These are phyloP conservation scores for Epichloe gansuensis DNA, from an alignment of 2,329 filamentous ascomycete genomes.

Conservation along the genomic window DNA sequence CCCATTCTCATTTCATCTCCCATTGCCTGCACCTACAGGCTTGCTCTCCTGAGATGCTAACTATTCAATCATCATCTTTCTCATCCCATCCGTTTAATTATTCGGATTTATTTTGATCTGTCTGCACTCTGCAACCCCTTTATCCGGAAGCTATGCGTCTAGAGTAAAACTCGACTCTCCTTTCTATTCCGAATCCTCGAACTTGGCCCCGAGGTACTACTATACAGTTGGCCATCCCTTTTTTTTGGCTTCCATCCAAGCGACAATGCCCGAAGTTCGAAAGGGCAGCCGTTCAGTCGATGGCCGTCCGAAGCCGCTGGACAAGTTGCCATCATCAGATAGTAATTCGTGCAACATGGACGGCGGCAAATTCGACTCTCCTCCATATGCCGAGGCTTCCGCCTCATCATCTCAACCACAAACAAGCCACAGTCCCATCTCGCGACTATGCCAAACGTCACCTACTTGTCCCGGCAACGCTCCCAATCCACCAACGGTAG, in stretches of 20 bases:
- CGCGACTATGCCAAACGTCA: not conserved
- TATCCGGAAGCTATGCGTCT: too few species aligned
- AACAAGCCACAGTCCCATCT: not conserved
- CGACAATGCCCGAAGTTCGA: constrained; percentile 19
- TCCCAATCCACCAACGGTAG: not conserved
- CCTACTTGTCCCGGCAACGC: not conserved
- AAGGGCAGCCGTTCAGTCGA: constrained; percentile 14
- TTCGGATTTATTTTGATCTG: too few species aligned
- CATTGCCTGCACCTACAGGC: too few species aligned
- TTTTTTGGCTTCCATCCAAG: not conserved
- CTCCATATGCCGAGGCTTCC: not conserved
- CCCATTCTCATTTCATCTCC: too few species aligned
- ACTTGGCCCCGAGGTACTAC: too few species aligned
- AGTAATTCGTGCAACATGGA: not conserved
- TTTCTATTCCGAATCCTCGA: too few species aligned
- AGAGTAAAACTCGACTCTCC: too few species aligned
- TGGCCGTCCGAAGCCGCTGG: constrained; percentile 5
- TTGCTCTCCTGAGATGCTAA: too few species aligned
- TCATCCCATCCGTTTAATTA: too few species aligned
- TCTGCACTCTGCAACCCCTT: too few species aligned
- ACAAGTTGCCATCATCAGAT: not conserved
- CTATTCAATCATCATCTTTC: too few species aligned
- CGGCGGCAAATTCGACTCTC: not conserved
- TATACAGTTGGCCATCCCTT: too few species aligned
- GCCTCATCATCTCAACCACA: not conserved